Evolutionary conservation across 2,329 filamentous ascomycete genomes (phyloP), one percentile per base, ranked within the genome.

Genomic region (Colletotrichum godetiae): DNA sequence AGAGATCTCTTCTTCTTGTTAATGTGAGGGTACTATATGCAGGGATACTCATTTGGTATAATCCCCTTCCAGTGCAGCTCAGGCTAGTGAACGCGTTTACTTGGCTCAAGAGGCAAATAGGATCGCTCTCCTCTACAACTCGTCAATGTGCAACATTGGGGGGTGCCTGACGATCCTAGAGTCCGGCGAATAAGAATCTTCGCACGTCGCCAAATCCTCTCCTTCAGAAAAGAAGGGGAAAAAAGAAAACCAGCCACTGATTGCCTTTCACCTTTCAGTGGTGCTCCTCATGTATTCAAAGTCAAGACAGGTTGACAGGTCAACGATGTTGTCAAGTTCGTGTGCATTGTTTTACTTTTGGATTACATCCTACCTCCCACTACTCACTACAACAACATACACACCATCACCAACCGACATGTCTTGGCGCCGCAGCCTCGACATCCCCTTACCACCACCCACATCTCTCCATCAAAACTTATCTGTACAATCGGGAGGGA

Each of bases 401-500:
- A 42, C 19, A 15, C 13, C 42, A 56, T 15, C 27, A n/a, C 37
- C 5, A 42, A 3, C n/a, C 29, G 22, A 55, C 5, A 42, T 42
- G 59, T 8, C n/a, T 19, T n/a, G 19, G 42, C 42, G n/a, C 19
- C 2, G 8, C 5, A 2, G 42, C 42, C 42, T 49, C 42, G 10
- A 49, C 19, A 49, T 15, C 31, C 33, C 7, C 31, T 27, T 3
- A 12, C 35, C 6, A 12, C 13, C 37, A 42, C 37, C 37, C 37
- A 42, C 37, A 42, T 15, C 37, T 55, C 42, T 65, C 24, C 52
- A 27, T 24, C 37, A 42, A 62, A 62, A 62, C 24, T n/a, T 42
- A 61, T 27, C 27, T 74, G 37, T 73, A 73, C 60, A 66, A 33
- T 29, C 1, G 13, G 27, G 63, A 27, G 35, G 66, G 19, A 56